These are phyloP conservation scores for Scheffersomyces amazonensis DNA, from an alignment of 805 yeast genomes.

Conservation along the genomic window DNA sequence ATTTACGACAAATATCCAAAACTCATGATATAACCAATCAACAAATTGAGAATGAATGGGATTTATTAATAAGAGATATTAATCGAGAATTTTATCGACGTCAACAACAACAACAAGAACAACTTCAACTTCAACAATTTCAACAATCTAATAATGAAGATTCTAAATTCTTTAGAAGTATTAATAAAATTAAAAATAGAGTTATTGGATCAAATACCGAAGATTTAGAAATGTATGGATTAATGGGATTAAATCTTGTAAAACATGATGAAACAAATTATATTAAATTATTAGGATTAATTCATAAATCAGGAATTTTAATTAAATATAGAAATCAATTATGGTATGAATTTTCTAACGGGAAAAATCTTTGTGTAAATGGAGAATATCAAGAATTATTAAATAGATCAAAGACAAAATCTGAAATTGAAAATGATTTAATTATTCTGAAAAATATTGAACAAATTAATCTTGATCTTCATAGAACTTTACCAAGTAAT, in stretches of 20 bases:
- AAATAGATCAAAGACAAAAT: slow-evolving; percentile 5
- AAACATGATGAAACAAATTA: slow-evolving; percentile 17
- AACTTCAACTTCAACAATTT: neutral
- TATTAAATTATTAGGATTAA: slow-evolving; percentile 22
- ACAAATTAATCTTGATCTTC: slow-evolving; percentile 53
- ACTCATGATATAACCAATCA: slow-evolving; percentile 43
- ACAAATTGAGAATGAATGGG: slow-evolving; percentile 43
- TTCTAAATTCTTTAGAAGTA: neutral
- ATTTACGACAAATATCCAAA: slow-evolving; percentile 37
- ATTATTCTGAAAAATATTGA: slow-evolving; percentile 23
- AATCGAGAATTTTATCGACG: slow-evolving; percentile 1
- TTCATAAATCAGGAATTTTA: slow-evolving; percentile 45
- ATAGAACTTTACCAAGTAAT: slow-evolving; percentile 55
- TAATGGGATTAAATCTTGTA: slow-evolving; percentile 35
- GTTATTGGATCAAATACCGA: too few species aligned
- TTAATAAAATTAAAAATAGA: too few species aligned
- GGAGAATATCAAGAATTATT: slow-evolving; percentile 43
- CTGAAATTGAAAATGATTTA: slow-evolving; percentile 16
- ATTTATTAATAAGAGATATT: slow-evolving; percentile 34
- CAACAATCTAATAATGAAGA: neutral
- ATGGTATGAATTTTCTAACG: slow-evolving; percentile 57
- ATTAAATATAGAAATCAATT: slow-evolving; percentile 42
- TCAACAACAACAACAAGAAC: neutral
- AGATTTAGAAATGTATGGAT: slow-evolving; percentile 24
- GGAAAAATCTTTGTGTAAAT: slow-evolving; percentile 40